These are phyloP conservation scores for Erythrobasidium hasegawianum DNA, from an alignment of 1,284 basidiomycete genomes.

Conservation along the genomic window DNA sequence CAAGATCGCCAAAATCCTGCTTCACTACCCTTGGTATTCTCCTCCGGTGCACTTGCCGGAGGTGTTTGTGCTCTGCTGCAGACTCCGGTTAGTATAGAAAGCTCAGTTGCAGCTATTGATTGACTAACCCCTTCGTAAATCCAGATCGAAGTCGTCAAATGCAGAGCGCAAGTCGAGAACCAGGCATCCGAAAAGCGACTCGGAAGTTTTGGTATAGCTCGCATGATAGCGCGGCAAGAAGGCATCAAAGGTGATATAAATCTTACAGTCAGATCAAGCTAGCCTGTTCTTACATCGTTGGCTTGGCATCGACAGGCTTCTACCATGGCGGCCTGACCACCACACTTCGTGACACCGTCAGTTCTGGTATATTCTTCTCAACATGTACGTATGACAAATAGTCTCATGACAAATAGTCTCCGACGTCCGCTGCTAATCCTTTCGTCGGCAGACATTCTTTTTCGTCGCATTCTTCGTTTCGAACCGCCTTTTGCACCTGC, in stretches of 20 bases:
- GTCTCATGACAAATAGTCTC: no score
- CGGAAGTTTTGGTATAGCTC: constrained; percentile 44
- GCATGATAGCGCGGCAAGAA: constrained; percentile 42
- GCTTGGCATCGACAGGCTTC: constrained; percentile 41
- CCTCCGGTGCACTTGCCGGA: constrained; percentile 44
- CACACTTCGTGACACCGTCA: constrained; percentile 43
- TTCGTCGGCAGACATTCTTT: constrained; percentile 41
- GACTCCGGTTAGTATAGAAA: constrained; percentile 43
- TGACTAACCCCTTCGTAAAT: background rate
- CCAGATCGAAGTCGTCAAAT: constrained; percentile 48
- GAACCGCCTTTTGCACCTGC: constrained; percentile 37
- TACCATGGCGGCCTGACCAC: constrained; percentile 47
- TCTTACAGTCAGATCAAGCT: no score
- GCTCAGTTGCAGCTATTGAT: no score
- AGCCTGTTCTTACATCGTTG: no score
- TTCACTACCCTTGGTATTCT: constrained; percentile 39
- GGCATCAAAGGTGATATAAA: constrained; percentile 39
- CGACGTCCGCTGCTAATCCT: no score
- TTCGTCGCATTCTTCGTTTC: constrained; percentile 39
- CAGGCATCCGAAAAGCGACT: constrained; percentile 39
- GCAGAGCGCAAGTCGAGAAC: constrained; percentile 45
- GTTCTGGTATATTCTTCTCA: constrained; percentile 45
- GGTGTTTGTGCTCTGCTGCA: constrained; percentile 45
- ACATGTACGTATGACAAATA: constrained; percentile 40
- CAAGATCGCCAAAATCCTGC: constrained; percentile 46